Evolutionary conservation across 306 rosid genomes (phyloP).

Genomic region (Heteromeles arbutifolia): DNA sequence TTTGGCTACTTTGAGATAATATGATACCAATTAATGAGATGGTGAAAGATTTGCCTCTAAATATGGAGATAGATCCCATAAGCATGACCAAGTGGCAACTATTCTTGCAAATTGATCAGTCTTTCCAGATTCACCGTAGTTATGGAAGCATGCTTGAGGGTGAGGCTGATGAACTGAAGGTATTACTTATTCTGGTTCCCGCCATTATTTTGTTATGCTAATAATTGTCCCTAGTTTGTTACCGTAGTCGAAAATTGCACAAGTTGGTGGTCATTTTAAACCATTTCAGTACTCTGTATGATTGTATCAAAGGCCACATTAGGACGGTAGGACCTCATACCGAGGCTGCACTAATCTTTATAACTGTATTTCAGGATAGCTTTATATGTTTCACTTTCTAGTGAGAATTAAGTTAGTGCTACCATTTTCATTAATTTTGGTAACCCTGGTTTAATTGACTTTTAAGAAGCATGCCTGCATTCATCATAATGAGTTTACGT

Average conservation of each 20-base stretch:
- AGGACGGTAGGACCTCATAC: neutral
- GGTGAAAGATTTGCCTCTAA: slow-evolving; percentile 58
- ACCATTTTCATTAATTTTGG: neutral
- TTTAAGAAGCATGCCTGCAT: neutral
- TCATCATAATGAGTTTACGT: neutral
- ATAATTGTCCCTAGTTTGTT: neutral
- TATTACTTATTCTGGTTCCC: slow-evolving; percentile 19
- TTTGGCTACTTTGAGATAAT: slow-evolving; percentile 92
- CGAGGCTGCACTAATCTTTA: neutral
- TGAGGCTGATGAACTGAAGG: slow-evolving; percentile 97
- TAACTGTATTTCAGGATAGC: neutral
- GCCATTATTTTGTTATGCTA: neutral
- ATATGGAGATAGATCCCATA: slow-evolving; percentile 86
- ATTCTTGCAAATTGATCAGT: slow-evolving; percentile 88
- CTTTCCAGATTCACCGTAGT: slow-evolving; percentile 90
- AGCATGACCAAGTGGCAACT: slow-evolving; percentile 98
- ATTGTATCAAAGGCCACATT: neutral
- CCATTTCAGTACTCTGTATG: neutral
- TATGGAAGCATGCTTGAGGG: slow-evolving; percentile 99
- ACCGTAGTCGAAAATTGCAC: neutral
- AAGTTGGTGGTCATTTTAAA: neutral
- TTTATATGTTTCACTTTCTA: neutral
- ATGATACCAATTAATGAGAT: slow-evolving; percentile 68
- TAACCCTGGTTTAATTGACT: neutral
- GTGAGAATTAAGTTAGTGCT: neutral